Base-by-base conservation (phyloP, 352 stramenopile species). In the Globisporangium yorkense region DNA sequence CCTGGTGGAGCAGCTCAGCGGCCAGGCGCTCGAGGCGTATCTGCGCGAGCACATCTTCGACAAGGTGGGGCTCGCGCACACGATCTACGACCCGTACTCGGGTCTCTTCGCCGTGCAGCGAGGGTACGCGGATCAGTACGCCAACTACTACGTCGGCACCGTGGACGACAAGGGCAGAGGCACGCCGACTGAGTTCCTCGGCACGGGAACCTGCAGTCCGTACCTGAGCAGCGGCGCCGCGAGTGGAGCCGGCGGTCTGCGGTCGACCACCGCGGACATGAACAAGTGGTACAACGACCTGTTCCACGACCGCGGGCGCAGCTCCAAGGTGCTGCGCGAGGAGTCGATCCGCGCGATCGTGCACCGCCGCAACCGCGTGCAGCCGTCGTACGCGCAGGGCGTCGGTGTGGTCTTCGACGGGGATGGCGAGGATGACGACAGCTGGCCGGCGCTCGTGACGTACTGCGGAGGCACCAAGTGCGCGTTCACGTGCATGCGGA, bases 1-100 rank as follows among this genome's bases (percentile, higher is more conserved):
- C 56, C 67, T 87, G 63, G 69, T 87, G 43, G 77, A 87, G 57
- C 80, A 74, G 53, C 33, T 87, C 27, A 87, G 77, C 51, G 70
- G 67, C 0, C 12, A 77, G 29, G n/a, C 50, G 1, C 59, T 84
- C n/a, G 61, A 59, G 39, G 48, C 61, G 21, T 87, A 87, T 52
- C 18, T 87, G 15, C n/a, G 76, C 24, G 56, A 65, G 54, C 60
- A 75, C 24, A 70, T 87, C 60, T 68, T 71, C 21, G 35, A 73
- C 39, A 63, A 58, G 0, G 37, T 84, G 20, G 64, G 66, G 0
- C 46, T 87, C 12, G 60, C 65, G 12, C 48, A 67, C 41, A 85
- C 77, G 48, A 67, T 62, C 54, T 87, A 72, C 50, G 77, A 87
- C 33, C 65, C 74, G 51, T 83, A 67, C 56, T 54, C 54, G 0